phyloP scores from a whole-genome alignment of 2,329 filamentous ascomycete species.

The Macrophomina tecta region DNA sequence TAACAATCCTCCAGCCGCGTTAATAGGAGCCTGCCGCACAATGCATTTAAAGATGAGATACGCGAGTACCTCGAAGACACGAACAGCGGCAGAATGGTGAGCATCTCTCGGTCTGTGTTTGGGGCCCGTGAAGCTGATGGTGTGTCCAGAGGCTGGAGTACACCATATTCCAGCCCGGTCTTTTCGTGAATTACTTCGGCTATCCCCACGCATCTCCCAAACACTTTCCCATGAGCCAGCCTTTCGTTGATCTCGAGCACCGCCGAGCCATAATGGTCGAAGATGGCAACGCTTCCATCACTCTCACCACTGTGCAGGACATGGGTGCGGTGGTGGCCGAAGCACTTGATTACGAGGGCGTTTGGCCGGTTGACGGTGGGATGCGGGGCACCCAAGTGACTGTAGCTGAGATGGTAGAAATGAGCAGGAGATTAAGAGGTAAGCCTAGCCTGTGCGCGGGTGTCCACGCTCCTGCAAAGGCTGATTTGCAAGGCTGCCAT shows the following conservation, averaged over 20 bases:
- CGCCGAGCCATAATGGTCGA: constrained; percentile 40
- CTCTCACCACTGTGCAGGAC: constrained; percentile 38
- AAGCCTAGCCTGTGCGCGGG: background rate
- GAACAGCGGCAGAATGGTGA: constrained; percentile 55
- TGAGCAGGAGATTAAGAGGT: constrained; percentile 40
- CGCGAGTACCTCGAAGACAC: constrained; percentile 58
- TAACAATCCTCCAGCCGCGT: background rate
- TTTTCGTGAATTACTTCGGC: constrained; percentile 63
- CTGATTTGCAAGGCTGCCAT: background rate
- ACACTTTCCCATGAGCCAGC: constrained; percentile 43
- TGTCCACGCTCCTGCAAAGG: too few relatives aligned
- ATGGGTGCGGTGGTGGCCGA: constrained; percentile 36
- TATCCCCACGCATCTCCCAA: constrained; percentile 56
- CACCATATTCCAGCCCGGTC: constrained; percentile 60
- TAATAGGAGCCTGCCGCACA: constrained; percentile 52
- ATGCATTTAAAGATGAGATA: constrained; percentile 57
- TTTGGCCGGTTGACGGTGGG: constrained; percentile 40
- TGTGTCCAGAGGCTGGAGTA: constrained; percentile 54
- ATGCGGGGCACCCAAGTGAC: constrained; percentile 36
- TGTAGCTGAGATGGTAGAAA: constrained; percentile 37
- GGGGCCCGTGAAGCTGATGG: background rate
- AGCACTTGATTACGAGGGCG: constrained; percentile 36
- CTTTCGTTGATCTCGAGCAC: constrained; percentile 40
- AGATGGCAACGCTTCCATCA: constrained; percentile 36
- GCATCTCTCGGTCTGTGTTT: background rate